A percentile compares a stretch with the other conserved stretches of the same genome.
Conservation (phyloP, 2,329 filamentous ascomycete genomes). For the Fusarium kyushuense region DNA sequence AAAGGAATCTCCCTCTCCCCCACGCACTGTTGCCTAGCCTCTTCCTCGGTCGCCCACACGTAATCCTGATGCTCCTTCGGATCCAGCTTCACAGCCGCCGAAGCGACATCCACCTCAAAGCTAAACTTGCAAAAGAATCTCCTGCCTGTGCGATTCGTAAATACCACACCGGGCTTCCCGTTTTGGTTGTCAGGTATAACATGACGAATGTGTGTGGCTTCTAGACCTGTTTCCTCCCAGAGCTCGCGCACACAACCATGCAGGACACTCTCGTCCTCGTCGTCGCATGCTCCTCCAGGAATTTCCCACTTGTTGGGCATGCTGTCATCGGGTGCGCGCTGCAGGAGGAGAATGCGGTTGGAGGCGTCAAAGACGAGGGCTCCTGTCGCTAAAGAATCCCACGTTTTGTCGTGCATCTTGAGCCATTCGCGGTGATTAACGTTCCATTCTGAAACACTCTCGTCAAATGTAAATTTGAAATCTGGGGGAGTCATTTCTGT, state of each 20-base stretch:
- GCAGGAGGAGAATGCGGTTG: slow-evolving; percentile 58
- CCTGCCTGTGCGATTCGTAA: slow-evolving; percentile 52
- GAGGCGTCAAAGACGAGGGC: slow-evolving; percentile 53
- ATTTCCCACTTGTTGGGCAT: slow-evolving; percentile 62
- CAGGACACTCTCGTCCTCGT: slow-evolving; percentile 57
- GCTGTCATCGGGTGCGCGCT: slow-evolving; percentile 59
- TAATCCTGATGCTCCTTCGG: slow-evolving; percentile 57
- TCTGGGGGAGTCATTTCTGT: background rate
- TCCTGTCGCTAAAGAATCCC: slow-evolving; percentile 50
- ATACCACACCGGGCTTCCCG: slow-evolving; percentile 45
- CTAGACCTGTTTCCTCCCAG: slow-evolving; percentile 60
- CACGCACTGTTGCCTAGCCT: slow-evolving; percentile 48
- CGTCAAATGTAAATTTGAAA: slow-evolving; percentile 44
- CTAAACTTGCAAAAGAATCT: slow-evolving; percentile 50
- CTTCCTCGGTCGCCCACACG: slow-evolving; percentile 56
- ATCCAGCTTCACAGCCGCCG: slow-evolving; percentile 51
- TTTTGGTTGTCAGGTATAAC: slow-evolving; percentile 48
- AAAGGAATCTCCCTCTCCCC: slow-evolving; percentile 50
- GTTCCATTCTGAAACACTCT: slow-evolving; percentile 43
- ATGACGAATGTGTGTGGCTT: slow-evolving; percentile 47
- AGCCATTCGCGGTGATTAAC: slow-evolving; percentile 46
- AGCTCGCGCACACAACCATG: slow-evolving; percentile 61
- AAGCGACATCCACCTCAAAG: slow-evolving; percentile 54
- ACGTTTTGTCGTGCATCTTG: slow-evolving; percentile 41
- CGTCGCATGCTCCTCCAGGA: slow-evolving; percentile 62